A percentile compares a stretch with the other conserved stretches of the same genome.
These are phyloP conservation scores for Dendrobium catenatum DNA, from an alignment of 106 monocot species.

Conservation along the genomic window DNA sequence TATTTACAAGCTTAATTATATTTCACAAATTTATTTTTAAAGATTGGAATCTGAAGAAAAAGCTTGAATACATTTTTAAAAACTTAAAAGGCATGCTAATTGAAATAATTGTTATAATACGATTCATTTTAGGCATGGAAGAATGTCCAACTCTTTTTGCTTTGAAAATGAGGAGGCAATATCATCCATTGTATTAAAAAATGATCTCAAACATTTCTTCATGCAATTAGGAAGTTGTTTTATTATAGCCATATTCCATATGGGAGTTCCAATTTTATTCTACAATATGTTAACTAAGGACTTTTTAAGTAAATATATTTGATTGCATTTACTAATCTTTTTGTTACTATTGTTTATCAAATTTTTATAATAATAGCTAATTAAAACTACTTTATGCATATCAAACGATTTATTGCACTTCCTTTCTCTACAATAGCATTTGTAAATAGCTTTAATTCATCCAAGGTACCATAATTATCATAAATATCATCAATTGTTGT, in stretches of 20 bases:
- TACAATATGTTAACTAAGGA: not conserved
- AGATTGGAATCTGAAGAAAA: not conserved
- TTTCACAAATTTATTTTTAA: not conserved
- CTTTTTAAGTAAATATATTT: too few relatives aligned
- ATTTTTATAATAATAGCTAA: too few relatives aligned
- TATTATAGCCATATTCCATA: conserved; percentile 15
- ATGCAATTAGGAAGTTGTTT: conserved; percentile 21
- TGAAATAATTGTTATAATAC: not conserved
- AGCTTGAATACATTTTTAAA: not conserved
- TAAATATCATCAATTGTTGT: conserved; percentile 50
- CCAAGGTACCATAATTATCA: conserved; percentile 48
- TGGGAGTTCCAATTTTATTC: not conserved
- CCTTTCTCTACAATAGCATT: conserved; percentile 34
- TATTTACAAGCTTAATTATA: too few relatives aligned
- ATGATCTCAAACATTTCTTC: conserved; percentile 13
- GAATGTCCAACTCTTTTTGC: conserved; percentile 4
- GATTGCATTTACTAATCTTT: too few relatives aligned
- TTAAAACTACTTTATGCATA: too few relatives aligned
- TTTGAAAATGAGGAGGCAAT: not conserved
- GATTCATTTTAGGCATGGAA: not conserved
- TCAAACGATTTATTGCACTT: not conserved
- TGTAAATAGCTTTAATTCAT: conserved; percentile 53
- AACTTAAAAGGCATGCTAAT: not conserved
- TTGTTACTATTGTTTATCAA: too few relatives aligned
- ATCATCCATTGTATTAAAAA: conserved; percentile 22